Evolutionary conservation across 345 rosid species (phyloP), one percentile per base, ranked within the genome.

Genomic region (rapeseed (Brassica napus)): DNA sequence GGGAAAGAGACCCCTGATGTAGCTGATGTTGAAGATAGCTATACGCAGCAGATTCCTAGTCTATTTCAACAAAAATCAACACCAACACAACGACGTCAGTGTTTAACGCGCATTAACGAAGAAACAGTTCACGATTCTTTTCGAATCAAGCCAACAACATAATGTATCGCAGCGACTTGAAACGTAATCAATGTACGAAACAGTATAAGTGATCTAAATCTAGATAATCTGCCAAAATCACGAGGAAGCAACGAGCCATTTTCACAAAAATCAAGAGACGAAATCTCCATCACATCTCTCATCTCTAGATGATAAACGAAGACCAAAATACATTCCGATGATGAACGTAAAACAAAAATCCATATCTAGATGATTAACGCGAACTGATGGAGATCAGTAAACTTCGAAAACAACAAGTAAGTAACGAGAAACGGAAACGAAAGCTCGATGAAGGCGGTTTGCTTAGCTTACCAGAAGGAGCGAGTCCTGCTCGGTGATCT

Each of bases 401-500:
- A 23, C 30, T n/a, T 3, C 28, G 42, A 74, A 73, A 32, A 68
- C n/a, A 71, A 62, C 9, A 54, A 69, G 32, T 16, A 69, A 62
- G 8, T 0, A 79, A 31, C 31, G 23, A 75, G 54, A 72, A 37
- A 69, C 24, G 0, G 62, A 54, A 63, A 58, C 34, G 9, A 39
- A 18, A 39, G 57, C 66, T 67, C 71, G 47, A 52, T 2, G 81
- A 65, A 11, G 76, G 61, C 34, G 73, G 4, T 9, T 6, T 4
- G 31, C 31, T 28, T 21, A 2, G 54, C 67, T 80, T 87, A 96
- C 98, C 91, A 96, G 88, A 70, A 93, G 99, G 74, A 96, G 97
- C n/a, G 97, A 96, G 82, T 93, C 94, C 87, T 93, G 98, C 77
- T 93, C 97, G 4, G 97, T 93, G 86, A 96, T 93, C 88, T 92